These are phyloP conservation scores for Pseudozyma pruni DNA, from an alignment of 1,284 basidiomycete species.

Conservation along the genomic window DNA sequence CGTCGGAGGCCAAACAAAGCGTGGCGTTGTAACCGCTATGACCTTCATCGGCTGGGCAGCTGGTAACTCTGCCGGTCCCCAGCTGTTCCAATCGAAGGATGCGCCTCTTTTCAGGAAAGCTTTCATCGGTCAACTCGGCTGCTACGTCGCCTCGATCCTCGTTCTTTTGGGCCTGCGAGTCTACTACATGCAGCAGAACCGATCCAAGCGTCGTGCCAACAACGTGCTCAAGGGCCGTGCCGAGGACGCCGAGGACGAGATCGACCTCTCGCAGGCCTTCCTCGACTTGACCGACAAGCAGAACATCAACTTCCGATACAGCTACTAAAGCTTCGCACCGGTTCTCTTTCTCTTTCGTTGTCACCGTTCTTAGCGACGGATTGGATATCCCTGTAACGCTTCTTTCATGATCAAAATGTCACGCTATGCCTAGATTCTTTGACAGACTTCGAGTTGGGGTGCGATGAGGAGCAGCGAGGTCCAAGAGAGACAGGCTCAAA, in stretches of 20 bases:
- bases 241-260: constrained; percentile 34
- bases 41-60: constrained; percentile 54
- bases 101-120: constrained; percentile 68
- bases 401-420: too few relatives aligned
- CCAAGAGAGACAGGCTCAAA: too few relatives aligned
- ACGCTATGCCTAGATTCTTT: too few relatives aligned
- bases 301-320: constrained; percentile 48
- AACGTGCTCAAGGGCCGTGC: constrained; percentile 30
- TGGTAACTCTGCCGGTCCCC: constrained; percentile 56
- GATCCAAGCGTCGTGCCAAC: constrained; percentile 53
- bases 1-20: constrained; percentile 64
- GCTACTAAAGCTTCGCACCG: constrained; percentile 18
- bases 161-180: constrained; percentile 69
- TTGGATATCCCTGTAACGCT: too few relatives aligned
- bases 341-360: neutral
- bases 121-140: constrained; percentile 72
- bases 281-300: constrained; percentile 43
- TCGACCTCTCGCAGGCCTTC: constrained; percentile 39
- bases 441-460: too few relatives aligned
- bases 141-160: constrained; percentile 71
- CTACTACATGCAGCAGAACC: constrained; percentile 71
- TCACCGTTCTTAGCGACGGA: too few relatives aligned
- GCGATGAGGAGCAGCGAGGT: too few relatives aligned
- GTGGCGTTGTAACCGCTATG: constrained; percentile 39
- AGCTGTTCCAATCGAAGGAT: constrained; percentile 52